Evolutionary conservation across 2,329 filamentous ascomycete species (phyloP).

Genomic region (Bipolaris sorokiniana): DNA sequence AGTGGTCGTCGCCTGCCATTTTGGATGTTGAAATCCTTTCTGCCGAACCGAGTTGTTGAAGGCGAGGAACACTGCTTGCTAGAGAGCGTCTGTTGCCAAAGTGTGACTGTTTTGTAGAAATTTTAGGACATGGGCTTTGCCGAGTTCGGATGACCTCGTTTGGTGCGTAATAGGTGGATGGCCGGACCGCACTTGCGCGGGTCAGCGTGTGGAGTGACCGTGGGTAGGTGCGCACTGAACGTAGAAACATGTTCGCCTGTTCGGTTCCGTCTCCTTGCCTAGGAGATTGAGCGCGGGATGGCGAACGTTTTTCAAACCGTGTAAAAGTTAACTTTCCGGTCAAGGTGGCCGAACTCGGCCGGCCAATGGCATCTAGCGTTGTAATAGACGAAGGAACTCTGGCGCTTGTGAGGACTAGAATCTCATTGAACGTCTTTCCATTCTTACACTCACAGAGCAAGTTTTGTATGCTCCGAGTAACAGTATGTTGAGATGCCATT

Average conservation of each 20-base stretch:
- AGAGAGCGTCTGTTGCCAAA: slow-evolving; percentile 23
- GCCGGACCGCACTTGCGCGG: slow-evolving; percentile 30
- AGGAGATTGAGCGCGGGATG: slow-evolving; percentile 17
- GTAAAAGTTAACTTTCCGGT: slow-evolving; percentile 16
- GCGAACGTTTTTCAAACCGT: slow-evolving; percentile 16
- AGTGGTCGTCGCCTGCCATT: slow-evolving; percentile 44
- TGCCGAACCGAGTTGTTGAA: slow-evolving; percentile 30
- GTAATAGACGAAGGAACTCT: slow-evolving; percentile 15
- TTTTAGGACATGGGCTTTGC: slow-evolving; percentile 39
- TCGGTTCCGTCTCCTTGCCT: slow-evolving; percentile 4
- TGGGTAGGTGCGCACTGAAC: slow-evolving; percentile 24
- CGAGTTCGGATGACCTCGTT: slow-evolving; percentile 38
- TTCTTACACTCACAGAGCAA: background rate
- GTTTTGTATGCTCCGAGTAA: background rate
- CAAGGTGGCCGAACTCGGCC: slow-evolving; percentile 29
- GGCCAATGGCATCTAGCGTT: slow-evolving; percentile 24
- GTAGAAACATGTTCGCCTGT: slow-evolving; percentile 26
- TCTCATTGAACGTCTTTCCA: background rate
- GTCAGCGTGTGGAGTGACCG: slow-evolving; percentile 23
- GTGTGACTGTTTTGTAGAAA: slow-evolving; percentile 34
- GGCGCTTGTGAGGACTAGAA: background rate
- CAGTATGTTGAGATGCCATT: too few relatives aligned
- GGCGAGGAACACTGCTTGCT: slow-evolving; percentile 22
- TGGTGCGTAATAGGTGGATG: slow-evolving; percentile 18
- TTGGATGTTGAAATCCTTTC: slow-evolving; percentile 35